phyloP scores from a whole-genome alignment of 495 filamentous ascomycete genomes.

The Penicillium coprophilum region DNA sequence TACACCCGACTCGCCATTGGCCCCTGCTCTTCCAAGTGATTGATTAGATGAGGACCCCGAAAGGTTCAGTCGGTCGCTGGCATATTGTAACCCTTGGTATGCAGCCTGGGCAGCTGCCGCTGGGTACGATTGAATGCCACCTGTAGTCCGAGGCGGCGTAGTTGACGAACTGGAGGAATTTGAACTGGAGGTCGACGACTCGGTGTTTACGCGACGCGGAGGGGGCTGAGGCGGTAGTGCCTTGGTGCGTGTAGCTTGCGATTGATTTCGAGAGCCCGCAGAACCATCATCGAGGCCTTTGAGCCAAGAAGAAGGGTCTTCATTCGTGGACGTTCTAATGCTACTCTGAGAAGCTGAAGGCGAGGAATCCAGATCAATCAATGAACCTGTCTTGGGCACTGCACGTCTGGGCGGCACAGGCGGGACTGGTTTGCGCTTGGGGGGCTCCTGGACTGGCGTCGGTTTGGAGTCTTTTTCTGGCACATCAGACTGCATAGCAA shows the following conservation, averaged over 20 bases:
- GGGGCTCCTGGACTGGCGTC: constrained; percentile 17
- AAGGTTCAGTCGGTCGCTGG: constrained; percentile 34
- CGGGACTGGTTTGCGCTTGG: constrained; percentile 47
- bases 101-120: constrained; percentile 33
- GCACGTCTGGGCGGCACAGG: constrained; percentile 44
- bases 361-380: constrained; percentile 21
- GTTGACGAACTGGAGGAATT: constrained; percentile 13
- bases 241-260: constrained; percentile 21
- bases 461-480: not conserved
- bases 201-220: constrained; percentile 39
- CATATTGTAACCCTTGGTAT: constrained; percentile 35
- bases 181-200: constrained; percentile 19
- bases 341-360: constrained; percentile 16
- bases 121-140: constrained; percentile 30
- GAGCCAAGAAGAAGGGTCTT: constrained; percentile 3
- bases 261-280: constrained; percentile 1
- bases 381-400: constrained; percentile 23
- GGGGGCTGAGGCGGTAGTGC: constrained; percentile 36
- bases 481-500: not conserved
- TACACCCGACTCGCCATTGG: constrained; percentile 21
- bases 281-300: constrained; percentile 1
- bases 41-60: constrained; percentile 32
- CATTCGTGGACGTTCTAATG: constrained; percentile 14
- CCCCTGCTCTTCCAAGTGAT: constrained; percentile 19
- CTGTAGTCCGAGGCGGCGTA: constrained; percentile 12